Evolutionary conservation across 768 basidiomycete genomes (phyloP).

Genomic region (Astraeus odoratus): DNA sequence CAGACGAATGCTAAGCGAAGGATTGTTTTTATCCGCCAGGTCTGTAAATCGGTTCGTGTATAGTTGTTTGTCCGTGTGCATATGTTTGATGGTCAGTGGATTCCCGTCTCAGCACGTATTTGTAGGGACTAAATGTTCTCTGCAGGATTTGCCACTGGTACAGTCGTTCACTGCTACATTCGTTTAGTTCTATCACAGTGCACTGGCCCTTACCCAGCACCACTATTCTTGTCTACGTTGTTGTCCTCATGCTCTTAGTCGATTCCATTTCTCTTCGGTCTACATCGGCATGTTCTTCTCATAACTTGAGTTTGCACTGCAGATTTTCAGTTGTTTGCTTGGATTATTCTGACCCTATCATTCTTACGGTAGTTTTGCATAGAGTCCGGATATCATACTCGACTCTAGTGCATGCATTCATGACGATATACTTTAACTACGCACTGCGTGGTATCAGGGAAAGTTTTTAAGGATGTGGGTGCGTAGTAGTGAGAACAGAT

Average conservation of each 20-base stretch:
- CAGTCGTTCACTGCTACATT: constrained; percentile 25
- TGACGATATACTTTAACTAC: constrained; percentile 1
- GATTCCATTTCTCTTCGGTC: constrained; percentile 1
- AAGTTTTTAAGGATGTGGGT: no score
- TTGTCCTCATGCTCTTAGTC: constrained; percentile 14
- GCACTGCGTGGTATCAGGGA: no score
- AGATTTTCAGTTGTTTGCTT: no score
- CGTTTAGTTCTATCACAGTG: constrained; percentile 26
- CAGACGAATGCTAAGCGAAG: constrained; percentile 40
- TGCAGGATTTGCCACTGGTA: constrained; percentile 8
- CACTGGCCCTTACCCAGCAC: constrained; percentile 5
- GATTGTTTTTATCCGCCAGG: constrained; percentile 1
- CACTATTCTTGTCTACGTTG: constrained; percentile 9
- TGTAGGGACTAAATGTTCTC: not conserved
- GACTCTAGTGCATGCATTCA: constrained; percentile 3
- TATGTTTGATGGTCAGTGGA: constrained; percentile 15
- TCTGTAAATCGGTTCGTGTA: constrained; percentile 20
- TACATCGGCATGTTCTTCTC: not conserved
- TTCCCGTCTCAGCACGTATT: not conserved
- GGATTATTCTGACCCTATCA: constrained; percentile 1
- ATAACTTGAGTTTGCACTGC: not conserved
- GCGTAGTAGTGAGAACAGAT: not conserved
- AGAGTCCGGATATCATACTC: constrained; percentile 13
- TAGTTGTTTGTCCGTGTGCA: constrained; percentile 19
- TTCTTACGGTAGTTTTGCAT: constrained; percentile 8